These are phyloP conservation scores for Colletotrichum endophyticum DNA, from an alignment of 2,329 filamentous ascomycete species.

Conservation along the genomic window DNA sequence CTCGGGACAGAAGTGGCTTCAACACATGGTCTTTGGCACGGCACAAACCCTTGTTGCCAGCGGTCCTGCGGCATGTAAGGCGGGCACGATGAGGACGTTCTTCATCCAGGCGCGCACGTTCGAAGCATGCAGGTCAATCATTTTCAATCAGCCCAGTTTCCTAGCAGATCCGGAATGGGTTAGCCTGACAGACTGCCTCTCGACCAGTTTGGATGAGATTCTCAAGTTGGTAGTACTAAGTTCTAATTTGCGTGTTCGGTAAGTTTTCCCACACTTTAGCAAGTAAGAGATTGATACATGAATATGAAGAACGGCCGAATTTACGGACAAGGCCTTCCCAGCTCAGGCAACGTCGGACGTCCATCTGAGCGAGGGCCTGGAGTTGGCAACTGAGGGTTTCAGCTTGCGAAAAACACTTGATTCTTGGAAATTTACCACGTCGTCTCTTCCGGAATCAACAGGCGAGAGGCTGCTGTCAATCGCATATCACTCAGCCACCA, in stretches of 20 bases:
- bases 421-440: background rate
- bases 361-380: background rate
- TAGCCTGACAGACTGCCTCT: background rate
- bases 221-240: slow-evolving; percentile 35
- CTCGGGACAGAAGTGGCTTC: slow-evolving; percentile 35
- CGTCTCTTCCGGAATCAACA: background rate
- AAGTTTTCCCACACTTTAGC: background rate
- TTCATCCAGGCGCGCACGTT: slow-evolving; percentile 34
- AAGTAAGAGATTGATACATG: background rate
- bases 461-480: slow-evolving; percentile 24
- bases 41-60: slow-evolving; percentile 32
- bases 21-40: slow-evolving; percentile 39
- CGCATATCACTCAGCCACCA: slow-evolving; percentile 34
- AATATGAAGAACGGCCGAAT: background rate
- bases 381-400: slow-evolving; percentile 25
- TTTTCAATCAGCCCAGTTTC: slow-evolving; percentile 33
- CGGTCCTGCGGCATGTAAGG: slow-evolving; percentile 28
- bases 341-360: background rate
- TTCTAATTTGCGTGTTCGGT: slow-evolving; percentile 35
- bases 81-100: slow-evolving; percentile 26
- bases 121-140: slow-evolving; percentile 34
- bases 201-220: slow-evolving; percentile 25
- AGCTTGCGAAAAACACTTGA: slow-evolving; percentile 19
- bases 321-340: background rate
- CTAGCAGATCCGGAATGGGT: slow-evolving; percentile 29